Evolutionary conservation across 352 stramenopile genomes (phyloP).

Genomic region (Peronospora destructor): DNA sequence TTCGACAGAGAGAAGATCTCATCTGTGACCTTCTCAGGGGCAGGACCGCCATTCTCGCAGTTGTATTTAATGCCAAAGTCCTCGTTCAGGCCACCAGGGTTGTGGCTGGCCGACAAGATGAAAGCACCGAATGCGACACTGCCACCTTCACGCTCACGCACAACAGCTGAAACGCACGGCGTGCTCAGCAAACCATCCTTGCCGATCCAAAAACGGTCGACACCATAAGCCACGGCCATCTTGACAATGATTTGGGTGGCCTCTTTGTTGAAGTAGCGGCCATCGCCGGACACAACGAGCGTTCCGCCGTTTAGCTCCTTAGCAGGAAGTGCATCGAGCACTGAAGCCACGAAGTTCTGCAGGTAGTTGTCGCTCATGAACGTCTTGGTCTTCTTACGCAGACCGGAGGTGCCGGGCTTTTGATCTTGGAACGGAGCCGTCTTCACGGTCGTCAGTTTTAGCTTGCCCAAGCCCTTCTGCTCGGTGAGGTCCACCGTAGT

Average conservation of each 20-base stretch:
- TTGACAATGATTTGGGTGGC: constrained; percentile 96
- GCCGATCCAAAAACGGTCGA: constrained; percentile 93
- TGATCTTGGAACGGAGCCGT: constrained; percentile 92
- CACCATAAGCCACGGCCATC: constrained; percentile 95
- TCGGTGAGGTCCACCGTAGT: constrained; percentile 92
- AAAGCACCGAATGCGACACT: constrained; percentile 92
- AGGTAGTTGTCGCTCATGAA: constrained; percentile 98
- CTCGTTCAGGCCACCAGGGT: constrained; percentile 95
- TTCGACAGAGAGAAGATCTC: constrained; percentile 94
- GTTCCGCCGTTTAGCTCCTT: constrained; percentile 92
- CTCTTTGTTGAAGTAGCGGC: constrained; percentile 88
- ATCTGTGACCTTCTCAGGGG: constrained; percentile 95
- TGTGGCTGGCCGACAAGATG: constrained; percentile 97
- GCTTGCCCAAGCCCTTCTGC: constrained; percentile 87
- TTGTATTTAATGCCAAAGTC: constrained; percentile 99
- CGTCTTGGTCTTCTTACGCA: constrained; percentile 98
- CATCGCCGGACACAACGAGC: constrained; percentile 95
- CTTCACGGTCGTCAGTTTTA: constrained; percentile 78
- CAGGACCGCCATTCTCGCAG: constrained; percentile 95
- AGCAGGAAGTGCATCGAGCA: constrained; percentile 93
- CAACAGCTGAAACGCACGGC: constrained; percentile 94
- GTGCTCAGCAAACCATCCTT: constrained; percentile 95
- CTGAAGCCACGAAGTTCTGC: constrained; percentile 96
- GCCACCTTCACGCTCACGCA: constrained; percentile 91
- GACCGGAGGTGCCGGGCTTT: constrained; percentile 95